Evolutionary conservation across 1,284 basidiomycete genomes (phyloP).

Genomic region (Exsudoporus floridanus): DNA sequence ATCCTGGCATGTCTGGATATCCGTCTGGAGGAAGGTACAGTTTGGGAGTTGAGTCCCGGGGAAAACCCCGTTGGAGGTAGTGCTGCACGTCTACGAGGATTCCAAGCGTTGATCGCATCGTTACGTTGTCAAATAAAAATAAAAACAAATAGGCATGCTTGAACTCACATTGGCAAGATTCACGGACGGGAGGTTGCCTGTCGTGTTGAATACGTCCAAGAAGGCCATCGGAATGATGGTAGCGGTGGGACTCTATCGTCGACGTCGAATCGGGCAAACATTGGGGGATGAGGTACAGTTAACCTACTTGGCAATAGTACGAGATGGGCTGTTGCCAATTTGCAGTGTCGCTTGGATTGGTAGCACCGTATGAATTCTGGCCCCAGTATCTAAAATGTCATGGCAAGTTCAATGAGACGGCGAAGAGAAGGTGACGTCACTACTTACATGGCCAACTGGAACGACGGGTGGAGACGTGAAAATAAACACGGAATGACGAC

Average conservation of each 20-base stretch:
- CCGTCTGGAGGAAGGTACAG: slow-evolving; percentile 54
- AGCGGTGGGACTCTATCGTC: slow-evolving; percentile 14
- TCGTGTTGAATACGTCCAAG: slow-evolving; percentile 54
- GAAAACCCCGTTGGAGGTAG: slow-evolving; percentile 43
- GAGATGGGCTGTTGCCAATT: slow-evolving; percentile 33
- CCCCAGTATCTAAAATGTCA: slow-evolving; percentile 32
- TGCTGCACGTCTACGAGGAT: slow-evolving; percentile 40
- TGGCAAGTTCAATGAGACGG: background rate
- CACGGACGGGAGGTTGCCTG: slow-evolving; percentile 57
- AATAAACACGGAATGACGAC: slow-evolving; percentile 1
- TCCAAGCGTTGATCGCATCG: background rate
- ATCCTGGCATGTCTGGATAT: slow-evolving; percentile 60
- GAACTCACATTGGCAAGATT: slow-evolving; percentile 57
- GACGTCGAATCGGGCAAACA: background rate
- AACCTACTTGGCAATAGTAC: slow-evolving; percentile 26
- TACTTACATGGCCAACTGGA: slow-evolving; percentile 28
- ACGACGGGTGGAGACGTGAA: background rate
- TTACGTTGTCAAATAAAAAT: too few species aligned
- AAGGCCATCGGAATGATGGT: slow-evolving; percentile 58
- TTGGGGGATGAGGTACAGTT: background rate
- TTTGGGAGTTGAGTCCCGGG: slow-evolving; percentile 58
- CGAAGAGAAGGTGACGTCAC: too few species aligned
- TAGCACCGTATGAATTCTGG: slow-evolving; percentile 35
- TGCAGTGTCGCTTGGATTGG: slow-evolving; percentile 22
- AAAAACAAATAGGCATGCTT: background rate